Evolutionary conservation across 169 alveolate genomes (phyloP).

Genomic region (Cytauxzoon felis): DNA sequence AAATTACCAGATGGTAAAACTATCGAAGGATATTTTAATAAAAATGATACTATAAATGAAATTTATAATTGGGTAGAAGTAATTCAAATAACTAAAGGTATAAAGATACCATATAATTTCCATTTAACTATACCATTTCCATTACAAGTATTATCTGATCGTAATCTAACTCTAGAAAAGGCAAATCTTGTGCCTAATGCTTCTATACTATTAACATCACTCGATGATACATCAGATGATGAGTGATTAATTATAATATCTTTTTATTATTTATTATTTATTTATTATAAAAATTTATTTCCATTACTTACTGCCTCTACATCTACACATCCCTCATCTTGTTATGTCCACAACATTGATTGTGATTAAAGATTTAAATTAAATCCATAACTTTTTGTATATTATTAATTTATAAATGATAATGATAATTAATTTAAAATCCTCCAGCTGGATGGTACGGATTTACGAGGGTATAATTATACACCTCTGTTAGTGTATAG

Average conservation of each 20-base stretch:
- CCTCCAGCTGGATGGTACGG: no score
- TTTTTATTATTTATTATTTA: no score
- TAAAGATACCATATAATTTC: conserved; percentile 41
- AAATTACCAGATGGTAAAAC: conserved; percentile 53
- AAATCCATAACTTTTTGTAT: no score
- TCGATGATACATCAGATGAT: conserved; percentile 52
- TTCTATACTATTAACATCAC: conserved; percentile 46
- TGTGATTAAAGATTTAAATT: no score
- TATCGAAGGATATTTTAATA: conserved; percentile 24
- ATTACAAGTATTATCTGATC: conserved; percentile 21
- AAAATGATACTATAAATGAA: conserved; percentile 47
- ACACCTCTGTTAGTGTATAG: no score
- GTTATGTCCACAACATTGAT: no score
- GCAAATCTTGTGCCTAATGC: conserved; percentile 57
- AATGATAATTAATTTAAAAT: no score
- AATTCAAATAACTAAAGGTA: conserved; percentile 27
- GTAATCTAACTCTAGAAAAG: conserved; percentile 32
- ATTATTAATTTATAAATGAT: no score
- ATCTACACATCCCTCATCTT: no score
- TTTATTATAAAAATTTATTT: no score
- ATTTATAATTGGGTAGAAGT: conserved; percentile 60
- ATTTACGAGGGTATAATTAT: no score
- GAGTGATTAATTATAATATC: conserved; percentile 1
- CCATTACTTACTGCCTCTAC: no score
- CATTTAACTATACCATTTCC: conserved; percentile 45